These are phyloP conservation scores for Penicillium oxalicum DNA, from an alignment of 2,329 filamentous ascomycete species.

Conservation along the genomic window DNA sequence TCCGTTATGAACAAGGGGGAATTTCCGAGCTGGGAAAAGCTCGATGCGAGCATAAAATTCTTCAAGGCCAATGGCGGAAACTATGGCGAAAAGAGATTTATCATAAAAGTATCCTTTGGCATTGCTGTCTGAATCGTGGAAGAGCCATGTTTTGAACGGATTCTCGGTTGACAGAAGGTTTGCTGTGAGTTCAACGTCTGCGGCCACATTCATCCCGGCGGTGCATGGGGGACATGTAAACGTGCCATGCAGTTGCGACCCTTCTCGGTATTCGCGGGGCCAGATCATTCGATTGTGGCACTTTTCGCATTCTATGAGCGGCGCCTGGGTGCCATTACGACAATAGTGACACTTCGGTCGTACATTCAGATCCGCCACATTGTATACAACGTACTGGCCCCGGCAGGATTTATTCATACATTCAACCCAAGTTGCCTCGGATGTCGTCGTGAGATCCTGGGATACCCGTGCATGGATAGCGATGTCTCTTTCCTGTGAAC, in stretches of 20 bases:
- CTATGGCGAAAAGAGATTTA: neutral
- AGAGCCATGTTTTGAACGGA: neutral
- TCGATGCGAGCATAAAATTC: neutral
- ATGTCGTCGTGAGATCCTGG: neutral
- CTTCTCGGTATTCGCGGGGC: neutral
- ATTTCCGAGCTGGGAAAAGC: neutral
- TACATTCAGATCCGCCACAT: constrained; percentile 37
- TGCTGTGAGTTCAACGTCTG: neutral
- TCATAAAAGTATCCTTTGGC: neutral
- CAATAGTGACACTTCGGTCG: constrained; percentile 49
- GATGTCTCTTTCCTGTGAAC: neutral
- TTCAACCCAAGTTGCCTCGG: constrained; percentile 40
- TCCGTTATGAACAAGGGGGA: neutral
- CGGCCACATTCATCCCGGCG: neutral
- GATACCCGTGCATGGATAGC: neutral
- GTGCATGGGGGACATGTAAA: neutral
- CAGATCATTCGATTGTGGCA: neutral
- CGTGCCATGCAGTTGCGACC: neutral
- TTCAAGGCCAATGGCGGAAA: neutral
- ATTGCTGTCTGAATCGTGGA: neutral
- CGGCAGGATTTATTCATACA: constrained; percentile 42
- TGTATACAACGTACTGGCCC: constrained; percentile 49
- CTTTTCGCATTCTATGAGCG: neutral
- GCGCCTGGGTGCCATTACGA: constrained; percentile 18
- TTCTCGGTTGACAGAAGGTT: neutral